Evolutionary conservation across 441 rosid species (phyloP).

Genomic region (Populus hybrid): DNA sequence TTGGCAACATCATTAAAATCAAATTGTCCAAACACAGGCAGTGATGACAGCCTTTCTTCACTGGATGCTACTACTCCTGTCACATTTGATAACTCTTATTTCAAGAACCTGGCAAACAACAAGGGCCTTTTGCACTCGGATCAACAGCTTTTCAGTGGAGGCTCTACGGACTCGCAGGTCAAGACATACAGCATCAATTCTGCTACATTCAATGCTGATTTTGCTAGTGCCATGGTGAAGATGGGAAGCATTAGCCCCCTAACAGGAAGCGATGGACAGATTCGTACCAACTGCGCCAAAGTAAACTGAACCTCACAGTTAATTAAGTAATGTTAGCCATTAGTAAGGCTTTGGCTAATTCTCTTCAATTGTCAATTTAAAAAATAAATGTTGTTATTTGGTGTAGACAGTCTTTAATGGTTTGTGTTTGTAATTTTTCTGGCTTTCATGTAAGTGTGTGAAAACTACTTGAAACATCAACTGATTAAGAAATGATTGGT

Average conservation of each 20-base stretch:
- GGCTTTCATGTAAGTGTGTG: background rate
- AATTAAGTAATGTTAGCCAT: background rate
- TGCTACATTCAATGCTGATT: conserved; percentile 39
- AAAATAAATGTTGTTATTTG: background rate
- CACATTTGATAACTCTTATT: conserved; percentile 53
- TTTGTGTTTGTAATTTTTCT: no score
- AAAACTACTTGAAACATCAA: background rate
- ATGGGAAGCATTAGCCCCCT: conserved; percentile 66
- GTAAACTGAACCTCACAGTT: conserved; percentile 29
- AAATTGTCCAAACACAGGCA: conserved; percentile 37
- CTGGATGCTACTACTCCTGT: conserved; percentile 53
- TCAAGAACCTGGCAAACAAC: conserved; percentile 40
- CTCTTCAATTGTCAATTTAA: background rate
- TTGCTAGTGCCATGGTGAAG: conserved; percentile 58
- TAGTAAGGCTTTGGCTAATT: background rate
- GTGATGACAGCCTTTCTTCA: conserved; percentile 35
- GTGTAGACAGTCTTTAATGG: background rate
- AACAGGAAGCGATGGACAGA: conserved; percentile 51
- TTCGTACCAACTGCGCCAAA: conserved; percentile 48
- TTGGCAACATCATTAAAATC: conserved; percentile 44
- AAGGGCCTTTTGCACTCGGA: conserved; percentile 68
- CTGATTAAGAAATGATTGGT: background rate
- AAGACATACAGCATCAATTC: conserved; percentile 38
- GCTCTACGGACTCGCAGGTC: conserved; percentile 46
- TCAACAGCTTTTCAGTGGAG: conserved; percentile 52